Evolutionary conservation across 768 basidiomycete genomes (phyloP).

Genomic region (Wakefieldia striispora): DNA sequence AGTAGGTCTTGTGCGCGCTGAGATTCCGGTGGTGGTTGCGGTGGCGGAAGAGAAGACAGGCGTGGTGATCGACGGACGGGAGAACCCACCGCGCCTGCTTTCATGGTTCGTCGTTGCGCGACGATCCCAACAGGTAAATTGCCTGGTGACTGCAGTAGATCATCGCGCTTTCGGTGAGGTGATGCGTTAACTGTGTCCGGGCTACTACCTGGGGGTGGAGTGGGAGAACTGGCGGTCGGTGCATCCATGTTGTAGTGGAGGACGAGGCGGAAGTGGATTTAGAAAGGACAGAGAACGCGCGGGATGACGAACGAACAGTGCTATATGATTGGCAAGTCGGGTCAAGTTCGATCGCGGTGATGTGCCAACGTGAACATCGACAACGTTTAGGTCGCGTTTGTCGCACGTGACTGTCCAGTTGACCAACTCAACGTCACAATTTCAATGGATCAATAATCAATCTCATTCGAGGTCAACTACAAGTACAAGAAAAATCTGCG

Average conservation of each 20-base stretch:
- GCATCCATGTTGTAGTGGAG: slow-evolving; percentile 18
- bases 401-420: slow-evolving; percentile 26
- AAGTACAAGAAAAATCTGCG: slow-evolving; percentile 11
- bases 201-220: slow-evolving; percentile 28
- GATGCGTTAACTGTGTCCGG: slow-evolving; percentile 43
- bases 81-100: slow-evolving; percentile 26
- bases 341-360: slow-evolving; percentile 16
- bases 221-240: slow-evolving; percentile 24
- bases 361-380: not conserved
- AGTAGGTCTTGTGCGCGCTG: slow-evolving; percentile 13
- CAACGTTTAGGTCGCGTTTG: slow-evolving; percentile 30
- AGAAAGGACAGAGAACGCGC: not conserved
- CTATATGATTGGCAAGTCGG: not conserved
- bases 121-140: slow-evolving; percentile 40
- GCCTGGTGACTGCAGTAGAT: slow-evolving; percentile 52
- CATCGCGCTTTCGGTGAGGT: slow-evolving; percentile 47
- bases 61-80: slow-evolving; percentile 51
- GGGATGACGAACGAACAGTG: not conserved
- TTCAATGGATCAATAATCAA: not conserved
- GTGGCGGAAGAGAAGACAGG: slow-evolving; percentile 41
- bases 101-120: slow-evolving; percentile 29
- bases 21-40: slow-evolving; percentile 14
- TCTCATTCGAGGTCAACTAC: not conserved
- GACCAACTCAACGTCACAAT: not conserved
- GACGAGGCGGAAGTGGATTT: not conserved